Percentiles rank a stretch among this genome's conserved stretches.
phyloP scores from a whole-genome alignment of 2,329 filamentous ascomycete species.

The Gaeumannomyces sp. region DNA sequence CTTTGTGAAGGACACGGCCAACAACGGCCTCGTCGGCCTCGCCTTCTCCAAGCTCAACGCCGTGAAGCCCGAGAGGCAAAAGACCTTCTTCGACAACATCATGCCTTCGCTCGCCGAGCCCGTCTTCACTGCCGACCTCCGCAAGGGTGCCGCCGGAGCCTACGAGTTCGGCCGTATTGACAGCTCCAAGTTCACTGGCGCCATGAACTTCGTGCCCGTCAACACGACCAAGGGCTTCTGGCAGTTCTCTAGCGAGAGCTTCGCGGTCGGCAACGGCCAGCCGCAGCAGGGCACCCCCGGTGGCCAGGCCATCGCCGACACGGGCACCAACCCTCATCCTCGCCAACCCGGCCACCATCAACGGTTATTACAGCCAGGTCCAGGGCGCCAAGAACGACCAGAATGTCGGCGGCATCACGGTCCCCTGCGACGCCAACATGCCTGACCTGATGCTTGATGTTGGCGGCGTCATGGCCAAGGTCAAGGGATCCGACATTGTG shows the following conservation, averaged over 20 bases:
- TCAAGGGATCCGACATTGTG: slow-evolving; percentile 47
- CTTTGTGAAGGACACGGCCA: slow-evolving; percentile 54
- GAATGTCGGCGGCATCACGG: slow-evolving; percentile 36
- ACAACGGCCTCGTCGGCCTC: slow-evolving; percentile 64
- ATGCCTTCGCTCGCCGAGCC: slow-evolving; percentile 54
- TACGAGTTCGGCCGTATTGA: slow-evolving; percentile 75
- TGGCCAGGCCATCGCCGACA: slow-evolving; percentile 47
- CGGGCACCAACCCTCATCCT: slow-evolving; percentile 60
- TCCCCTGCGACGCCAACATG: slow-evolving; percentile 38
- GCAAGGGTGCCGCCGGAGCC: slow-evolving; percentile 50
- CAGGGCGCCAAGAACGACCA: slow-evolving; percentile 33
- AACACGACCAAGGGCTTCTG: slow-evolving; percentile 61
- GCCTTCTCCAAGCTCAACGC: slow-evolving; percentile 61
- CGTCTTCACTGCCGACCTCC: slow-evolving; percentile 65
- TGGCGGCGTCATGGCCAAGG: slow-evolving; percentile 48
- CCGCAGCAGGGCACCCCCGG: slow-evolving; percentile 28
- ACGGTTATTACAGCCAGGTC: slow-evolving; percentile 43
- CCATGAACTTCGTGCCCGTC: slow-evolving; percentile 55
- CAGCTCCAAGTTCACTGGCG: slow-evolving; percentile 52
- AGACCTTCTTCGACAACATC: slow-evolving; percentile 71
- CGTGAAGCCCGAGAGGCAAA: slow-evolving; percentile 54
- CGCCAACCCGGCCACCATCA: slow-evolving; percentile 44
- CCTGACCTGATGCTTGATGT: slow-evolving; percentile 50
- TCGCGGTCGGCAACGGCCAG: slow-evolving; percentile 42
- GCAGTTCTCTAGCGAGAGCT: slow-evolving; percentile 55